Base-by-base conservation (phyloP, 345 rosid species). In the Eutrema yunnanense region DNA sequence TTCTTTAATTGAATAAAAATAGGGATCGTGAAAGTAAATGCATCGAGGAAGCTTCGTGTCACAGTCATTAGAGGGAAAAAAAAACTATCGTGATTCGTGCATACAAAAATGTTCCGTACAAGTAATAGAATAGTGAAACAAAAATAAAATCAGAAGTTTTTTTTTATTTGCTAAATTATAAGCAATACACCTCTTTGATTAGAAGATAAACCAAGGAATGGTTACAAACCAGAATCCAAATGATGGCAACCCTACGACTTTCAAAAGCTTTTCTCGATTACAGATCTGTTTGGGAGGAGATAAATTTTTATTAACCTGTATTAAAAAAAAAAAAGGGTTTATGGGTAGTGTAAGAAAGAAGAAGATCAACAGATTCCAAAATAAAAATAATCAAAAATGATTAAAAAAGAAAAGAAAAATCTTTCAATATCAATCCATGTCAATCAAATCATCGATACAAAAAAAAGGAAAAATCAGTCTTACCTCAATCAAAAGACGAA, bases 1-100 rank as follows among this genome's bases (percentile, higher is more conserved):
- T 41, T 30, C 2, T 72, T 52, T 33, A 37, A 22, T 43, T 64
- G 55, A 73, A 65, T 29, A 56, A 16, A 67, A 75, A 62, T 69
- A 55, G 75, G 75, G 79, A 76, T 76, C 79, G 71, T 76, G 79
- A 54, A 69, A 62, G 47, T 69, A 76, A 62, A 62, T 75, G 74
- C 70, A 75, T 62, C 79, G 30, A 75, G 59, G 79, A 75, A 75
- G 74, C 53, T 76, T 76, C 79, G 58, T 62, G 75, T 69, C 14
- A 38, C 59, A 27, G 62, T 51, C 57, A 58, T 58, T 65, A 60
- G 56, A 50, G 32, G 53, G 42, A 67, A 68, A 14, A 30, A 8
- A 10, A 0, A 32, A 43, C 10, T 74, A 58, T 74, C 46, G 78
- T 57, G 61, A 30, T 51, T 66, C 53, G 67, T 66, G 73, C 66